Evolutionary conservation across 345 rosid species (phyloP).

Genomic region (Moringa oleifera): DNA sequence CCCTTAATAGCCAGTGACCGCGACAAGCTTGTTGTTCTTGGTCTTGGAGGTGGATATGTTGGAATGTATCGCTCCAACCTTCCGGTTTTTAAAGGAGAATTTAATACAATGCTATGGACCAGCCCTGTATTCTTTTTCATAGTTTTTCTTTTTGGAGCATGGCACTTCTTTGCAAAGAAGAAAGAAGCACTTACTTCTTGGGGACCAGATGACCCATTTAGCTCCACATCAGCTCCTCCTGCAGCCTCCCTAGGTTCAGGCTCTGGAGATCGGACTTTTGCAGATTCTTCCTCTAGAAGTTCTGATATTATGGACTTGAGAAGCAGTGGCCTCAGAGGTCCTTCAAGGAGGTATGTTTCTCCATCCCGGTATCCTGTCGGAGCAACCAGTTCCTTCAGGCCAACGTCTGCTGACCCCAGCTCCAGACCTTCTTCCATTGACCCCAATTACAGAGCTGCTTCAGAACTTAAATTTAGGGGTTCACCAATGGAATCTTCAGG

Average conservation of each 20-base stretch:
- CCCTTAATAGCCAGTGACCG: constrained; percentile 81
- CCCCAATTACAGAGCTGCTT: constrained; percentile 47
- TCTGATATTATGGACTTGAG: constrained; percentile 59
- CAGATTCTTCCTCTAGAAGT: constrained; percentile 59
- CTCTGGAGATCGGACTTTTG: constrained; percentile 49
- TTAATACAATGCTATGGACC: constrained; percentile 72
- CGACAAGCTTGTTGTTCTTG: constrained; percentile 69
- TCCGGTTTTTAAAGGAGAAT: constrained; percentile 51
- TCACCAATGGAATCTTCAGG: constrained; percentile 50
- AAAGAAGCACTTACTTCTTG: constrained; percentile 90
- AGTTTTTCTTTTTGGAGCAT: constrained; percentile 71
- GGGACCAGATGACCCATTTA: constrained; percentile 91
- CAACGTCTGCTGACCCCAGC: constrained; percentile 41
- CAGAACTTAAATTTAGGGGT: constrained; percentile 63
- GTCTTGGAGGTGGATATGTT: constrained; percentile 76
- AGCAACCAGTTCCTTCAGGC: constrained; percentile 54
- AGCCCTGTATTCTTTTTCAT: constrained; percentile 82
- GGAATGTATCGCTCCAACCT: constrained; percentile 82
- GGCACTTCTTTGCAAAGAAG: constrained; percentile 97
- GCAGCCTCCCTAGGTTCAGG: constrained; percentile 41
- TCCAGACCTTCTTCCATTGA: constrained; percentile 51
- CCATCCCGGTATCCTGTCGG: constrained; percentile 62
- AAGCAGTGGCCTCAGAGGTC: constrained; percentile 37
- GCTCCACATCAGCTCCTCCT: constrained; percentile 39
- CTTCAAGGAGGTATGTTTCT: constrained; percentile 54